A percentile compares a stretch with the other conserved stretches of the same genome.
Conservation (phyloP, 176 grass and related monocot genomes). For the Poa pratensis region DNA sequence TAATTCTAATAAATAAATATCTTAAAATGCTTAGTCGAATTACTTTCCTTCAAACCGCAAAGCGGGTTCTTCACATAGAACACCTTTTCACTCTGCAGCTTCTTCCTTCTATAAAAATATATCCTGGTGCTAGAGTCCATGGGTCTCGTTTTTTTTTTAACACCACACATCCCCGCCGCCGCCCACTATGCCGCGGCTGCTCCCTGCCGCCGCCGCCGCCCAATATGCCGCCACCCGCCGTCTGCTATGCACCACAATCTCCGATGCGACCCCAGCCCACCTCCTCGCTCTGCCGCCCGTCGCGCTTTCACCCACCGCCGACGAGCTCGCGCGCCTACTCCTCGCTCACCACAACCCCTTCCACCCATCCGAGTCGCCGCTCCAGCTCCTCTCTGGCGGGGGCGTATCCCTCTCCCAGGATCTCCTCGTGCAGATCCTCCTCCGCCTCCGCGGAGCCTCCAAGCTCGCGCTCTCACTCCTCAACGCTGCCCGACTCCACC, state of each 20-base stretch:
- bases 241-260: constrained; percentile 27
- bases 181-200: background rate
- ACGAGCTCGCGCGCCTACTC: constrained; percentile 71
- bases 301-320: constrained; percentile 52
- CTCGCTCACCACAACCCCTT: constrained; percentile 81
- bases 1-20: too few species aligned
- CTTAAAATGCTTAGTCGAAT: too few species aligned
- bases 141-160: too few species aligned
- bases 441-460: constrained; percentile 86
- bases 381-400: constrained; percentile 62
- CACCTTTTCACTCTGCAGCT: too few species aligned
- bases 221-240: background rate
- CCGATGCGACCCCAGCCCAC: background rate
- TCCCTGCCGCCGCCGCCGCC: background rate
- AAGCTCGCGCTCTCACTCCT: constrained; percentile 80
- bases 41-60: too few species aligned
- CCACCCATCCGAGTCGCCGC: constrained; percentile 76
- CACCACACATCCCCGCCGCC: constrained; percentile 9
- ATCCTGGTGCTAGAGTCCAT: too few species aligned
- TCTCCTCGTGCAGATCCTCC: constrained; percentile 79
- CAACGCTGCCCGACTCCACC: constrained; percentile 65
- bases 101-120: too few species aligned
- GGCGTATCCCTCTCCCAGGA: constrained; percentile 49
- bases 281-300: constrained; percentile 59
- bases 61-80: too few species aligned